Evolutionary conservation across 768 basidiomycete genomes (phyloP).

Genomic region (Macrolepiota dolichaula): DNA sequence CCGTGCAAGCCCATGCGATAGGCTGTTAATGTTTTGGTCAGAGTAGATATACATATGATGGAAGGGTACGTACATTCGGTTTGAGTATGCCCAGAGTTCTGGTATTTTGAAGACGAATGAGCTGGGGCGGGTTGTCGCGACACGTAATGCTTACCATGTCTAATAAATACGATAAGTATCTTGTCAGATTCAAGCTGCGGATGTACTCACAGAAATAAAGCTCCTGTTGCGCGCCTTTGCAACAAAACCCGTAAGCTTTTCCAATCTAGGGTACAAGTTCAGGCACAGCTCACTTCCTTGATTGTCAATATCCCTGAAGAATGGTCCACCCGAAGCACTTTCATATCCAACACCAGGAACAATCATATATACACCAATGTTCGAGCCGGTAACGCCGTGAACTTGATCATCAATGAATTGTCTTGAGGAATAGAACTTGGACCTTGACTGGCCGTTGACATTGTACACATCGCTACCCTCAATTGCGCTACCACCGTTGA

Average conservation of each 20-base stretch:
- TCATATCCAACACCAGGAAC: conserved; percentile 32
- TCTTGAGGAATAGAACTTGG: conserved; percentile 31
- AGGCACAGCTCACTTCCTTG: conserved; percentile 23
- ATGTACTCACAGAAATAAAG: conserved; percentile 30
- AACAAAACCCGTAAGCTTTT: neutral
- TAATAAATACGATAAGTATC: conserved; percentile 3
- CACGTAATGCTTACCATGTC: conserved; percentile 17
- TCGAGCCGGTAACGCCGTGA: conserved; percentile 29
- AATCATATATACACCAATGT: conserved; percentile 28
- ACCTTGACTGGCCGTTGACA: conserved; percentile 27
- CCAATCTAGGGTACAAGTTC: neutral
- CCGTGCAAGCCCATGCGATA: conserved; percentile 32
- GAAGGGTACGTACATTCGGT: conserved; percentile 25
- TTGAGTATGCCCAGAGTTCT: conserved; percentile 37
- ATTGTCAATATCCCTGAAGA: conserved; percentile 34
- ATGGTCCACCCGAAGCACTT: conserved; percentile 27
- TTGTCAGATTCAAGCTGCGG: neutral
- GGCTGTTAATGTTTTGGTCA: conserved; percentile 12
- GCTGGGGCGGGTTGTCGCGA: neutral
- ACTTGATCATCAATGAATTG: conserved; percentile 33
- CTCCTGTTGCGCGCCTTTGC: conserved; percentile 28
- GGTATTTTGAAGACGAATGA: neutral
- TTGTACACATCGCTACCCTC: conserved; percentile 33
- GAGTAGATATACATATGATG: neutral
- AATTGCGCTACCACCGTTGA: conserved; percentile 30